Conservation (phyloP, 2,329 filamentous ascomycete genomes). For the Hawksworthiomyces lignivorus region DNA sequence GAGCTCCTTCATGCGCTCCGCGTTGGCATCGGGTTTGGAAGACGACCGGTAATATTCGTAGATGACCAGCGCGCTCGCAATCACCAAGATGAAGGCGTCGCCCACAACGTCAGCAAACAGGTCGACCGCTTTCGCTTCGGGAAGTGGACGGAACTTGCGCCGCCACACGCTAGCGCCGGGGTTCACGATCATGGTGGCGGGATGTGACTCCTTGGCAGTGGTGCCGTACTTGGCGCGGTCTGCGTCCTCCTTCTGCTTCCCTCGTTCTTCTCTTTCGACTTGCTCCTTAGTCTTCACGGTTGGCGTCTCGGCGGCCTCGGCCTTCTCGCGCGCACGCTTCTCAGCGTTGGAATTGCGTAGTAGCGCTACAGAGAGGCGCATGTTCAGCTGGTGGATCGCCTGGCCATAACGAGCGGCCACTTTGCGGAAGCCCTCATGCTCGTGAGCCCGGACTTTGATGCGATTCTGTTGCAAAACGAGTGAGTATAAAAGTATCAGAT, state of each 20-base stretch:
- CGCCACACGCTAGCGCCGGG: constrained; percentile 44
- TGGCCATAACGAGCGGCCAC: constrained; percentile 58
- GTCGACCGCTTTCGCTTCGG: constrained; percentile 58
- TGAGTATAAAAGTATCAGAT: not conserved
- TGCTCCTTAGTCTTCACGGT: constrained; percentile 60
- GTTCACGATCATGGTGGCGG: constrained; percentile 19
- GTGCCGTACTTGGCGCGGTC: constrained; percentile 35
- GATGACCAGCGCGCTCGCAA: constrained; percentile 49
- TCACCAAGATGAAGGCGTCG: constrained; percentile 54
- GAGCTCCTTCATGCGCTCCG: constrained; percentile 45
- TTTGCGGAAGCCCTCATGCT: constrained; percentile 52
- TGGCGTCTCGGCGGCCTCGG: constrained; percentile 54
- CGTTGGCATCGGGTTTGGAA: constrained; percentile 53
- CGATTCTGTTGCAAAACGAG: constrained; percentile 42
- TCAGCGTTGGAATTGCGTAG: constrained; percentile 52
- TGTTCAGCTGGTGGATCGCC: constrained; percentile 58
- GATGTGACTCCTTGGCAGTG: constrained; percentile 32
- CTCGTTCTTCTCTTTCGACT: constrained; percentile 39
- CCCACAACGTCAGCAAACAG: constrained; percentile 59
- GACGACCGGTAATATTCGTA: constrained; percentile 54
- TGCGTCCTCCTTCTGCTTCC: constrained; percentile 43
- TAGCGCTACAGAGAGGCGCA: constrained; percentile 53
- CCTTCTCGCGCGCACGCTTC: constrained; percentile 51
- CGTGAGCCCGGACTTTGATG: constrained; percentile 59
- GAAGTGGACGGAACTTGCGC: constrained; percentile 54